phyloP scores from a whole-genome alignment of 2,329 filamentous ascomycete genomes.

The Elsinoe ampelina region DNA sequence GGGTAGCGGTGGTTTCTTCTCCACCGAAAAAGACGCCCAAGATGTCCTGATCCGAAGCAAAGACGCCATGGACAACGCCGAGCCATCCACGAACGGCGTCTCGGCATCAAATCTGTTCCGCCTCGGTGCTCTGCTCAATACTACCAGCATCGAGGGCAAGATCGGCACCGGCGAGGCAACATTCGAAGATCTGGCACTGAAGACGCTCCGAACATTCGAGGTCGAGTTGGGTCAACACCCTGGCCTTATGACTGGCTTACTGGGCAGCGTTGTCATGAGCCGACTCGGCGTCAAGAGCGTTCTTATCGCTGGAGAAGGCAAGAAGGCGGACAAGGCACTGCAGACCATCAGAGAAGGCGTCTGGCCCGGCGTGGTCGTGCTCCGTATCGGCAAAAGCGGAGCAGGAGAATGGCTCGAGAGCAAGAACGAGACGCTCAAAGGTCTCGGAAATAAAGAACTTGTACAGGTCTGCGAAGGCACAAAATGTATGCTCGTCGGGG shows the following conservation, averaged over 20 bases:
- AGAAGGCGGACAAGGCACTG: constrained; percentile 33
- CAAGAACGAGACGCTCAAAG: constrained; percentile 40
- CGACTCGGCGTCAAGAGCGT: constrained; percentile 58
- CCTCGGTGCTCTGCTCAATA: constrained; percentile 55
- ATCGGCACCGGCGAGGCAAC: neutral
- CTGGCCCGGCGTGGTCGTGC: constrained; percentile 29
- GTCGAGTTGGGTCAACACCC: constrained; percentile 88
- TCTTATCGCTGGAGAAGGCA: constrained; percentile 45
- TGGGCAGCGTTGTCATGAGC: constrained; percentile 65
- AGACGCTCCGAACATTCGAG: constrained; percentile 78
- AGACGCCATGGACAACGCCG: constrained; percentile 86
- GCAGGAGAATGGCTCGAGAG: constrained; percentile 40
- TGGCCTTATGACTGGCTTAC: constrained; percentile 76
- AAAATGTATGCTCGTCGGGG: constrained; percentile 24
- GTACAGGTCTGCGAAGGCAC: constrained; percentile 41
- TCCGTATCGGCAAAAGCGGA: constrained; percentile 30
- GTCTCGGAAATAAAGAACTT: constrained; percentile 33
- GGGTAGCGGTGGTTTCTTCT: constrained; percentile 57
- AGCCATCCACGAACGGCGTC: constrained; percentile 82
- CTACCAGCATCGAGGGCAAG: neutral
- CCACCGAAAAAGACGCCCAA: constrained; percentile 52
- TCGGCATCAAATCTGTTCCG: constrained; percentile 83
- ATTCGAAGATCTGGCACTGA: constrained; percentile 54
- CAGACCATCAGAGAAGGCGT: constrained; percentile 31
- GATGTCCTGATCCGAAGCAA: constrained; percentile 80